A percentile compares a stretch with the other conserved stretches of the same genome.
Conservation (phyloP, 2,329 filamentous ascomycete species). For the Tolypocladium inflatum region DNA sequence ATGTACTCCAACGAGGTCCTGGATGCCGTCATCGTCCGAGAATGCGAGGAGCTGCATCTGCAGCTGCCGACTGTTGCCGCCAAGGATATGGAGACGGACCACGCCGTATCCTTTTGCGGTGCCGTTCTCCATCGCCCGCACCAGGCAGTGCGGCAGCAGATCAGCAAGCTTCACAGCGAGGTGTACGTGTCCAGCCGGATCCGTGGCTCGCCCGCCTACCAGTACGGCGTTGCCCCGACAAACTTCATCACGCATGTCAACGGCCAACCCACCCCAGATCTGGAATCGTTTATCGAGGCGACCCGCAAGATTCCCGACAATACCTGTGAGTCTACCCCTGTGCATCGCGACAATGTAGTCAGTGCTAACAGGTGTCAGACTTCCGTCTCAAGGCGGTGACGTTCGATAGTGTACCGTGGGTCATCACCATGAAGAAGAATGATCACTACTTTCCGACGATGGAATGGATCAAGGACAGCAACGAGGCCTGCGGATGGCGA, state of each 20-base stretch:
- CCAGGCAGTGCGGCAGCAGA: constrained; percentile 93
- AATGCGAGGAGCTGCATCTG: constrained; percentile 68
- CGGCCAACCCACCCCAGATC: constrained; percentile 71
- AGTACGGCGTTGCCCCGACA: constrained; percentile 87
- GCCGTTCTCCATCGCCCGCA: constrained; percentile 89
- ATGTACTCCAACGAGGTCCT: constrained; percentile 88
- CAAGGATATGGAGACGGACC: constrained; percentile 83
- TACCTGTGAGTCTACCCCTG: constrained; percentile 55
- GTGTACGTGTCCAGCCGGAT: constrained; percentile 89
- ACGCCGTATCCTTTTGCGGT: constrained; percentile 89
- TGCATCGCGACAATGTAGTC: background rate
- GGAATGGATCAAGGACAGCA: constrained; percentile 57
- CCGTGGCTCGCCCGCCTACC: constrained; percentile 73
- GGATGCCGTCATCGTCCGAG: constrained; percentile 77
- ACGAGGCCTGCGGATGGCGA: constrained; percentile 52
- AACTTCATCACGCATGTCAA: constrained; percentile 98
- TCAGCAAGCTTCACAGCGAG: constrained; percentile 90
- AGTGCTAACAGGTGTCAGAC: constrained; percentile 35
- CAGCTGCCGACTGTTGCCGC: constrained; percentile 79
- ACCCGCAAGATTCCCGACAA: constrained; percentile 89
- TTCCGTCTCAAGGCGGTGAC: constrained; percentile 97
- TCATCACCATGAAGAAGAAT: constrained; percentile 99
- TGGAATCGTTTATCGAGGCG: constrained; percentile 70
- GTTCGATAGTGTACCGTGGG: constrained; percentile 97
- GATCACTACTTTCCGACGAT: constrained; percentile 83